A percentile compares a stretch with the other conserved stretches of the same genome.
These are phyloP conservation scores for Pythium phragmitis DNA, from an alignment of 352 stramenopile species.

Conservation along the genomic window DNA sequence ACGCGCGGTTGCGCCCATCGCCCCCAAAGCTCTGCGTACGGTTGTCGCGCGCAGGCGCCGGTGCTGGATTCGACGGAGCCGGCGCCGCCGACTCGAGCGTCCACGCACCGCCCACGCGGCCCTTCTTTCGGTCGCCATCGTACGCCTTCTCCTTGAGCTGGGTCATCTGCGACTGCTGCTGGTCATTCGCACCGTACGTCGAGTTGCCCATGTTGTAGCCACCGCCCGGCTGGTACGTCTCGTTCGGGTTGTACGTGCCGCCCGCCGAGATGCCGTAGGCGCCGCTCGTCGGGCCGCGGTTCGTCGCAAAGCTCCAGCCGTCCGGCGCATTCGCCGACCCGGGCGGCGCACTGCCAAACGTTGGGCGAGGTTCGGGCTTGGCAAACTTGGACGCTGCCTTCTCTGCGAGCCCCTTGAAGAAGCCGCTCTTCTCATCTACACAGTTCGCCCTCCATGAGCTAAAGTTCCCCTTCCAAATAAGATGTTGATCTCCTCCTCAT, in stretches of 20 bases:
- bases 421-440: conserved; percentile 75
- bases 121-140: conserved; percentile 83
- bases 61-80: conserved; percentile 16
- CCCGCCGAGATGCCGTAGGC: conserved; percentile 51
- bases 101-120: conserved; percentile 77
- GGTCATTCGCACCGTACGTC: conserved; percentile 43
- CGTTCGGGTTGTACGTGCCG: conserved; percentile 77
- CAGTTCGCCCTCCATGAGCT: background rate
- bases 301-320: conserved; percentile 84
- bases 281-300: conserved; percentile 75
- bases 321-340: conserved; percentile 71
- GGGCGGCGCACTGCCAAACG: conserved; percentile 47
- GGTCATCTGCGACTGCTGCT: conserved; percentile 56
- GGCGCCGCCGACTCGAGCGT: conserved; percentile 29
- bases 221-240: conserved; percentile 69
- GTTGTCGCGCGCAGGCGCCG: conserved; percentile 35
- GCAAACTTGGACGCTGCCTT: conserved; percentile 80
- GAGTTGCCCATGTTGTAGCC: conserved; percentile 53
- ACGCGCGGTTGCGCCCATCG: conserved; percentile 26
- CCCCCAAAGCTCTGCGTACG: conserved; percentile 47
- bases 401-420: conserved; percentile 86
- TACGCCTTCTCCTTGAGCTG: conserved; percentile 81
- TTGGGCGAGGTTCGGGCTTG: conserved; percentile 61
- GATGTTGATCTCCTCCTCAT: background rate
- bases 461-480: too few relatives aligned